phyloP scores from a whole-genome alignment of 2,329 filamentous ascomycete species.

The Pseudogymnoascus destructans region DNA sequence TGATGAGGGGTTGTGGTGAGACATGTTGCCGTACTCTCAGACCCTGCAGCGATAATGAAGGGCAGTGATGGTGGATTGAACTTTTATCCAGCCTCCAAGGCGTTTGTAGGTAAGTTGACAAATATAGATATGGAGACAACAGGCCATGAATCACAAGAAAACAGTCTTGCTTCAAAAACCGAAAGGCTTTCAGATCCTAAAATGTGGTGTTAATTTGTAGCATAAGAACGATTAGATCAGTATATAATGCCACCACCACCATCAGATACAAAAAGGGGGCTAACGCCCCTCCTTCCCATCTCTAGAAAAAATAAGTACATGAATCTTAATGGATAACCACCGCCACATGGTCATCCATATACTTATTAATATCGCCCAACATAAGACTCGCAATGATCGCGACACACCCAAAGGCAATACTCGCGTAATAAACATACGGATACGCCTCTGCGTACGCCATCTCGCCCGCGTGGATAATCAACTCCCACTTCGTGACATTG shows the following conservation, averaged over 20 bases:
- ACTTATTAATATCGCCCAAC: conserved; percentile 43
- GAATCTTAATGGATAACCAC: conserved; percentile 28
- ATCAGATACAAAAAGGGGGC: background rate
- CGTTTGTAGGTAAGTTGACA: background rate
- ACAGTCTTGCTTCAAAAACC: background rate
- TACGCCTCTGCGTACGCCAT: conserved; percentile 43
- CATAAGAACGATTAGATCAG: background rate
- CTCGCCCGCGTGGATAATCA: conserved; percentile 40
- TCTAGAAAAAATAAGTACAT: background rate
- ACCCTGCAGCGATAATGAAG: background rate
- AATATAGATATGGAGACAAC: background rate
- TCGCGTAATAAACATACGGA: conserved; percentile 47
- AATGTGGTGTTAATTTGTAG: background rate
- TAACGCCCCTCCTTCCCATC: background rate
- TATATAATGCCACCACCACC: background rate
- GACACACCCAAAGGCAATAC: conserved; percentile 46
- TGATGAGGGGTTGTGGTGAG: background rate
- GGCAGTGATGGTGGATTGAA: background rate
- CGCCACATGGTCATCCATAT: conserved; percentile 45
- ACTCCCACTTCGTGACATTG: conserved; percentile 36
- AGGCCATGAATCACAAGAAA: background rate
- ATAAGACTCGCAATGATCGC: conserved; percentile 45
- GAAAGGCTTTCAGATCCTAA: background rate
- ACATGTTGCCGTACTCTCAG: background rate
- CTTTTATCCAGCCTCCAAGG: background rate